Percentiles rank a stretch among this genome's conserved stretches.
Conservation (phyloP, 2,329 filamentous ascomycete genomes). For the Xylaria digitata region DNA sequence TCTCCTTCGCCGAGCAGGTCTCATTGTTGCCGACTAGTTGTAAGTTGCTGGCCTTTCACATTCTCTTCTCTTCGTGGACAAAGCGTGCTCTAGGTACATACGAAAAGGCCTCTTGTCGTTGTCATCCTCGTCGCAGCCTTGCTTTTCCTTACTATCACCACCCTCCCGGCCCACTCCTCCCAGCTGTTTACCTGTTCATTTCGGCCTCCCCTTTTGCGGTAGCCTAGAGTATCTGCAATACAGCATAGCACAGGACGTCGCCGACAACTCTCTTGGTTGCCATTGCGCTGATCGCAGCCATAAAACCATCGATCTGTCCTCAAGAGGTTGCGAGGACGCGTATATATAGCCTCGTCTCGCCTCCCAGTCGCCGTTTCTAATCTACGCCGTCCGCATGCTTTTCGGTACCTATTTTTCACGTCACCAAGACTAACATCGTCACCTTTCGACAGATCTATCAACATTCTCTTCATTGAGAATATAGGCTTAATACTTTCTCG, state of each 20-base stretch:
- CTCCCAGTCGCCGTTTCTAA: conserved; percentile 11
- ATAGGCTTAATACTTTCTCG: conserved; percentile 48
- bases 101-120: conserved; percentile 23
- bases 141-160: conserved; percentile 36
- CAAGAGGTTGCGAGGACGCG: conserved; percentile 17
- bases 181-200: conserved; percentile 45
- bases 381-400: conserved; percentile 20
- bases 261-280: conserved; percentile 18
- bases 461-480: conserved; percentile 35
- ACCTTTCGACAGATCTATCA: conserved; percentile 36
- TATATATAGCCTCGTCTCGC: conserved; percentile 29
- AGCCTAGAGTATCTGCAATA: conserved; percentile 43
- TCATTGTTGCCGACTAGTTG: conserved; percentile 51
- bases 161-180: conserved; percentile 39
- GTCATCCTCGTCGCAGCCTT: conserved; percentile 35
- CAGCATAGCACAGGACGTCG: conserved; percentile 6
- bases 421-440: conserved; percentile 41
- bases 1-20: conserved; percentile 53
- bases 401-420: conserved; percentile 14
- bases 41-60: conserved; percentile 43
- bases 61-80: conserved; percentile 36
- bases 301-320: conserved; percentile 47
- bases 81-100: conserved; percentile 38
- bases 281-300: conserved; percentile 37
- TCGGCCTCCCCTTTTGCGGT: conserved; percentile 45